A percentile compares a stretch with the other conserved stretches of the same genome.
Conservation (phyloP, 441 rosid genomes). For the Syzygium syzygioides region DNA sequence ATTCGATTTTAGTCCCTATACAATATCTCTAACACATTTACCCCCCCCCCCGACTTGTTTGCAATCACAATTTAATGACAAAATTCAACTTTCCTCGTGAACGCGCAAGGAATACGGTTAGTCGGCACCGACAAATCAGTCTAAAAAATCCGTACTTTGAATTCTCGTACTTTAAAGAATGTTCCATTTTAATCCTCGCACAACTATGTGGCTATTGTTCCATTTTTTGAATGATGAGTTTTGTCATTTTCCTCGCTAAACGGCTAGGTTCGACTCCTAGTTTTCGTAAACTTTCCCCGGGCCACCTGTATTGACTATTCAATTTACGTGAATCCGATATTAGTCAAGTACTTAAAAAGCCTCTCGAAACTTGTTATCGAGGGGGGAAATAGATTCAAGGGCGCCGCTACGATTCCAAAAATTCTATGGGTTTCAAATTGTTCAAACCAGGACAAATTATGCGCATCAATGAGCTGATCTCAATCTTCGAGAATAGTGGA, state of each 20-base stretch:
- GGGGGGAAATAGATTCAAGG: neutral
- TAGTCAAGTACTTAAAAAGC: neutral
- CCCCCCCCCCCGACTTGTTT: neutral
- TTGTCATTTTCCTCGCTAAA: neutral
- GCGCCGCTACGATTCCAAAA: neutral
- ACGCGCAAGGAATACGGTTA: too few relatives aligned
- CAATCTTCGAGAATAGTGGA: neutral
- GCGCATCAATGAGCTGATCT: neutral
- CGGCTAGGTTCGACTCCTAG: fast-evolving
- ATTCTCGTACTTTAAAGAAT: neutral
- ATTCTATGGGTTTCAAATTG: neutral
- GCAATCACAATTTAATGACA: neutral
- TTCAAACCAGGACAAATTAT: neutral
- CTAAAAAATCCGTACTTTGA: too few relatives aligned
- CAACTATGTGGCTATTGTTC: neutral
- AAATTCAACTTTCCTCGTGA: neutral
- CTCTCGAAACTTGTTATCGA: neutral
- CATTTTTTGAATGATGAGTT: neutral
- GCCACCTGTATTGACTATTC: neutral
- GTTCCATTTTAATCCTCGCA: neutral
- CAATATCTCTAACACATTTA: neutral
- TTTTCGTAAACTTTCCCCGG: neutral
- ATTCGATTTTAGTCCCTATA: neutral
- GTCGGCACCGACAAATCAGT: neutral
- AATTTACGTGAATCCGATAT: neutral